A percentile compares a stretch with the other conserved stretches of the same genome.
Conservation (phyloP, 352 stramenopile genomes). For the Phytophthora cryptogea region DNA sequence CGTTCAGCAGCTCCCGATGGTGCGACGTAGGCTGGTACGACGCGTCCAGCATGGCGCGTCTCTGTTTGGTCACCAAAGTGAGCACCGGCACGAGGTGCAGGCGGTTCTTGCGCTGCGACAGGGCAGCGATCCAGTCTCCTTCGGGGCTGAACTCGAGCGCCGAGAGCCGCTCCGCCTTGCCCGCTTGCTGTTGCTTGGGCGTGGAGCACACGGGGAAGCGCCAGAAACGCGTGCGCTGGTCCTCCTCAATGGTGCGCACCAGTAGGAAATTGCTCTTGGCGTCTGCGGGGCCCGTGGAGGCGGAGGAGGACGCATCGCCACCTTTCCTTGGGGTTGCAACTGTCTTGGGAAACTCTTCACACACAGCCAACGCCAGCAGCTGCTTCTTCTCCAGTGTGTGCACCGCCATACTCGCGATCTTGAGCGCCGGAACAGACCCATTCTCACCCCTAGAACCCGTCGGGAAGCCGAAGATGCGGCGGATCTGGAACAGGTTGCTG, state of each 20-base stretch:
- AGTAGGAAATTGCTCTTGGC: conserved; percentile 61
- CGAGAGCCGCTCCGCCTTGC: conserved; percentile 56
- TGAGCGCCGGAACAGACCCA: conserved; percentile 19
- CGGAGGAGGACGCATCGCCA: background rate
- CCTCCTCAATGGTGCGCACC: conserved; percentile 77
- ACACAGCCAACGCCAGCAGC: conserved; percentile 66
- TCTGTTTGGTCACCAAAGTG: conserved; percentile 58
- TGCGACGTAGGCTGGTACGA: conserved; percentile 51
- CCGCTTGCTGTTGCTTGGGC: conserved; percentile 60
- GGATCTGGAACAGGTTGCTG: conserved; percentile 81
- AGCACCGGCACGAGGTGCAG: conserved; percentile 78
- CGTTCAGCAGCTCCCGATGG: conserved; percentile 74
- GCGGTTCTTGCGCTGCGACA: conserved; percentile 78
- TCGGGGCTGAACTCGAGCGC: conserved; percentile 83
- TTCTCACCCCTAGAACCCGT: background rate
- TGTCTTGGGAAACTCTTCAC: conserved; percentile 22
- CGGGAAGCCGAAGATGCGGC: conserved; percentile 57
- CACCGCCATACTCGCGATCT: conserved; percentile 68
- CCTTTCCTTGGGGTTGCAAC: background rate
- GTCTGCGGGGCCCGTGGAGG: conserved; percentile 13
- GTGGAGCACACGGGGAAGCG: conserved; percentile 65
- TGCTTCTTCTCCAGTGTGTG: conserved; percentile 78
- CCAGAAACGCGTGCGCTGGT: conserved; percentile 73
- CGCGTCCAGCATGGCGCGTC: conserved; percentile 60
- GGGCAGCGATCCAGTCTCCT: conserved; percentile 82